phyloP scores from a whole-genome alignment of 2,329 filamentous ascomycete genomes.

The Calonectria honghensis region DNA sequence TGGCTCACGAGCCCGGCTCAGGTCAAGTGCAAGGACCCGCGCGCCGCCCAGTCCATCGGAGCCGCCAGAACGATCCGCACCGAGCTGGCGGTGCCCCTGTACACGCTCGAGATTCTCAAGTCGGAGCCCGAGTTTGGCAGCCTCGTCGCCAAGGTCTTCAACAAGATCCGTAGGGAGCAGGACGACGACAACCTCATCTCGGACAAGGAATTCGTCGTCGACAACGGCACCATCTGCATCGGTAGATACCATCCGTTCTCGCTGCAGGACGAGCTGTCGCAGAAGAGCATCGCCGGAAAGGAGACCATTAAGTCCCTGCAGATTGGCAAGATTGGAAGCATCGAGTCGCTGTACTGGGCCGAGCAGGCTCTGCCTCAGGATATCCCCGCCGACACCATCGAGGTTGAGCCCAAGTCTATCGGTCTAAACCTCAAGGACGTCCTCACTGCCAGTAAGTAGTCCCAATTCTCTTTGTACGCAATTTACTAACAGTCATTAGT shows the following conservation, averaged over 20 bases:
- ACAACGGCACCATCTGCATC: constrained; percentile 53
- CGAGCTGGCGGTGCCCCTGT: constrained; percentile 54
- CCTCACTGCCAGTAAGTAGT: constrained; percentile 56
- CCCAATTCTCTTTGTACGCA: no score
- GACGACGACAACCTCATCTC: constrained; percentile 49
- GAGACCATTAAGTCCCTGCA: constrained; percentile 11
- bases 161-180: constrained; percentile 46
- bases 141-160: constrained; percentile 46
- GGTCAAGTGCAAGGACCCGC: constrained; percentile 52
- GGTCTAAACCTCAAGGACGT: constrained; percentile 58
- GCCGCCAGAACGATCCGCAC: constrained; percentile 55
- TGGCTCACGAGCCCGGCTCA: constrained; percentile 59
- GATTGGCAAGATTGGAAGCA: constrained; percentile 23
- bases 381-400: constrained; percentile 42
- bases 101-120: constrained; percentile 57
- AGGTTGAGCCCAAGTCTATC: not conserved
- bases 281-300: constrained; percentile 34
- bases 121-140: constrained; percentile 32
- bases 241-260: constrained; percentile 54
- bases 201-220: constrained; percentile 59
- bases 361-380: constrained; percentile 48
- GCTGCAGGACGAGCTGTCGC: constrained; percentile 46
- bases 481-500: not conserved
- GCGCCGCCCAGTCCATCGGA: constrained; percentile 56
- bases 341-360: constrained; percentile 36